Base-by-base conservation (phyloP, 768 basidiomycete species). In the Podaxis rugospora region DNA sequence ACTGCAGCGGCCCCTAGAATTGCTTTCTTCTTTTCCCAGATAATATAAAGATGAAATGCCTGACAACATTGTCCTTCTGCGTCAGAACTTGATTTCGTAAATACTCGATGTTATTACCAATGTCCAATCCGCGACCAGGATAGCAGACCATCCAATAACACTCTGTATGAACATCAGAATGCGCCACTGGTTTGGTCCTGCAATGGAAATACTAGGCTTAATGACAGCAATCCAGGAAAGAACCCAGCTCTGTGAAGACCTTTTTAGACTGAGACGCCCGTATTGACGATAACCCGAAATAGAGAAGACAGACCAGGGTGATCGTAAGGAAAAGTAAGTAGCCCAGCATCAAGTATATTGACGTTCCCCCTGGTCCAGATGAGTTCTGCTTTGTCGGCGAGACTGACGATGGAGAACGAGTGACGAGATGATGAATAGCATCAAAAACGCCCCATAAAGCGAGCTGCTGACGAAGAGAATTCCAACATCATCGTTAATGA, bases 331-430 rank as follows among this genome's bases (percentile, higher is more conserved):
- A 58, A 3, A 50, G 35, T 4, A 58, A 6, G 36, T 58, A 58
- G 14, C 57, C 57, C 4, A 58, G 57, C 7, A 14, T 16, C 2
- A 58, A 35, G 32, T 58, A 50, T 6, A 51, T 23, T 23, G 6
- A 21, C 23, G 57, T 58, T 21, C 49, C 49, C 11, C 36, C 4
- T 2, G 47, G 7, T 2, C 57, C 57, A 25, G 57, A 39, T 1
- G 49, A 50, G 16, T 16, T 14, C 13, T 10, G 10, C 7, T 51
- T 49, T 1, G 36, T 51, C 25, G 28, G 23, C 13, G 18, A n/a
- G 21, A 18, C 13, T 58, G 57, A 39, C 25, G 57, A 25, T 58
- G 57, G 14, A 58, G 57, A 11, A 58, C 21, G 21, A 58, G n/a
- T 1, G 35, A 18, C 6, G 57, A 58, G 21, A 39, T 14, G 27